These are phyloP conservation scores for Backusella tarrabulga DNA, from an alignment of 192 early-diverging fungal species.

Conservation along the genomic window DNA sequence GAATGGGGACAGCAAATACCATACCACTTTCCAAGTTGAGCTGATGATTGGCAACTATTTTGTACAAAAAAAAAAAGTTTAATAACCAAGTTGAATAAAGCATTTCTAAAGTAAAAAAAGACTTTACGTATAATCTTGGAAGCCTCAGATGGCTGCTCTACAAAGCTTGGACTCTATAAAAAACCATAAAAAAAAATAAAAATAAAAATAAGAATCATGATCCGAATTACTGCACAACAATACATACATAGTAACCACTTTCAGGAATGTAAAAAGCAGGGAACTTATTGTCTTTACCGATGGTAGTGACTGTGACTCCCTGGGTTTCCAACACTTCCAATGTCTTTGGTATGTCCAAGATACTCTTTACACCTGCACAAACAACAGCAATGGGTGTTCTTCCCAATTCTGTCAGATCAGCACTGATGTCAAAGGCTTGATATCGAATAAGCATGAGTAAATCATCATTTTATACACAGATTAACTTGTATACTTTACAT, in stretches of 20 bases:
- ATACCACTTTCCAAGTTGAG: conserved; percentile 75
- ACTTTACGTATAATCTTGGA: conserved; percentile 39
- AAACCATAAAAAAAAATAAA: no score
- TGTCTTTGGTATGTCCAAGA: conserved; percentile 89
- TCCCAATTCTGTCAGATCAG: conserved; percentile 90
- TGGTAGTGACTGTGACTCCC: conserved; percentile 88
- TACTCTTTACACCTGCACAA: conserved; percentile 96
- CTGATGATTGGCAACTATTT: conserved; percentile 53
- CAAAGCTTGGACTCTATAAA: conserved; percentile 40
- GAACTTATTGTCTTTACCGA: conserved; percentile 59
- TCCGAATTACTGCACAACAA: neutral
- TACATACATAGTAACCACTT: conserved; percentile 61
- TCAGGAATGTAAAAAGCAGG: conserved; percentile 90
- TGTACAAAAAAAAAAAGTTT: neutral
- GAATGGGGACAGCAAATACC: conserved; percentile 91
- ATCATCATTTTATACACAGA: neutral
- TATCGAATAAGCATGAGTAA: no score
- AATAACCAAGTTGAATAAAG: neutral
- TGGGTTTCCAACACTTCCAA: conserved; percentile 91
- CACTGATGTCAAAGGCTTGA: conserved; percentile 81
- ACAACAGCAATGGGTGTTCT: conserved; percentile 92
- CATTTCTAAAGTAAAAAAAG: neutral
- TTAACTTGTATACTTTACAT: conserved; percentile 30
- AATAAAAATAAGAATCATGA: neutral
- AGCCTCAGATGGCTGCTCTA: conserved; percentile 39